Percentiles rank a stretch among this genome's conserved stretches.
Evolutionary conservation across 2,329 filamentous ascomycete genomes (phyloP).

Genomic region (Nemania sp.): DNA sequence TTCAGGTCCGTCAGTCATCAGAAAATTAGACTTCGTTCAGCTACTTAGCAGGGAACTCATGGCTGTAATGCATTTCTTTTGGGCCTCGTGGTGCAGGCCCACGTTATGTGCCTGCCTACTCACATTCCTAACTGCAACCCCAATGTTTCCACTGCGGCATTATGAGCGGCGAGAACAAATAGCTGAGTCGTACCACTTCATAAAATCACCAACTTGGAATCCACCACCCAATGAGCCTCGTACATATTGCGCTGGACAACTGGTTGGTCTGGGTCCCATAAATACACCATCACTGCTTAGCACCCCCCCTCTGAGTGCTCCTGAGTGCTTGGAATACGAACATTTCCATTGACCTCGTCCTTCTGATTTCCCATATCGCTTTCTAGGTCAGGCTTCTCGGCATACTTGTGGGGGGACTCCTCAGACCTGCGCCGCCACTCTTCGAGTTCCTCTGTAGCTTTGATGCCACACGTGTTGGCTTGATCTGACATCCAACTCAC

Average conservation of each 20-base stretch:
- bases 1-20: no score
- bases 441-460: slow-evolving; percentile 35
- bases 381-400: neutral
- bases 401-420: neutral
- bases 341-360: neutral
- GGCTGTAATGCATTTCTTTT: no score
- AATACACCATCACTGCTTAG: neutral
- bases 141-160: no score
- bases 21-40: no score
- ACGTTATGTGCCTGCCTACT: no score
- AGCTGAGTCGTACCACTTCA: no score
- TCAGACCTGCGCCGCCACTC: slow-evolving; percentile 29
- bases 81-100: no score
- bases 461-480: slow-evolving; percentile 27
- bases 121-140: no score
- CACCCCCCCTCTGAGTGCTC: neutral
- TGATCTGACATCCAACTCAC: slow-evolving; percentile 28
- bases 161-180: no score
- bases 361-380: neutral
- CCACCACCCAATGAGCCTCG: no score
- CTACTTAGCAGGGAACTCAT: no score
- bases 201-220: no score
- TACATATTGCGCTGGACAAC: neutral
- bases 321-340: neutral
- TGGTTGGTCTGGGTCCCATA: neutral